Conservation (phyloP, 1,139 yeast species). For the Dujonia santamariae region DNA sequence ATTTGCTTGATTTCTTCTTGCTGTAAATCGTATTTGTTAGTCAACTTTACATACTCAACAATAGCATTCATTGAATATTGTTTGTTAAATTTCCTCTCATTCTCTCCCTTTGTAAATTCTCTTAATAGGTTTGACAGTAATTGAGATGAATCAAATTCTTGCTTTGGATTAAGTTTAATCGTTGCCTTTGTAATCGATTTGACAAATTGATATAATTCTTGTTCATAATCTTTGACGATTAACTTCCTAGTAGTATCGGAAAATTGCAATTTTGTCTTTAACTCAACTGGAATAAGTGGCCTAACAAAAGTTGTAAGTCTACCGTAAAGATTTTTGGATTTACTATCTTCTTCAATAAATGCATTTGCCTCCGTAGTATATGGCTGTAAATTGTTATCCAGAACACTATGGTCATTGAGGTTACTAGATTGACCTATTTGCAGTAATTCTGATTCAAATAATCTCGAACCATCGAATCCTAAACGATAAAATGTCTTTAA, state of each 20-base stretch:
- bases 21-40: slow-evolving; percentile 3
- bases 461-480: slow-evolving; percentile 10
- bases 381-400: no score
- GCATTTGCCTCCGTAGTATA: no score
- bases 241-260: slow-evolving; percentile 10
- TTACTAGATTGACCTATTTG: no score
- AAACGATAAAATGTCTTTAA: slow-evolving; percentile 10
- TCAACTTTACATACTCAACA: slow-evolving; percentile 7
- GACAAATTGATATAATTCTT: slow-evolving; percentile 10
- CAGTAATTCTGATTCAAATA: slow-evolving; percentile 6
- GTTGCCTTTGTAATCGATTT: slow-evolving; percentile 9
- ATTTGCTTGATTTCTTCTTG: neutral
- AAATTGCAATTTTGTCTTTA: slow-evolving; percentile 10
- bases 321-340: slow-evolving; percentile 5
- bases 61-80: slow-evolving; percentile 12
- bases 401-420: no score
- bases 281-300: slow-evolving; percentile 11
- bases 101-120: slow-evolving; percentile 13
- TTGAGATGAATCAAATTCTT: slow-evolving; percentile 7
- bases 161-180: slow-evolving; percentile 6
- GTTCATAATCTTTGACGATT: slow-evolving; percentile 12
- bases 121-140: slow-evolving; percentile 9
- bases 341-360: no score
- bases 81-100: slow-evolving; percentile 13
- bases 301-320: slow-evolving; percentile 10